Percentiles rank a stretch among this genome's conserved stretches.
These are phyloP conservation scores for Aspergillus sp. DNA, from an alignment of 2,329 filamentous ascomycete genomes.

Conservation along the genomic window DNA sequence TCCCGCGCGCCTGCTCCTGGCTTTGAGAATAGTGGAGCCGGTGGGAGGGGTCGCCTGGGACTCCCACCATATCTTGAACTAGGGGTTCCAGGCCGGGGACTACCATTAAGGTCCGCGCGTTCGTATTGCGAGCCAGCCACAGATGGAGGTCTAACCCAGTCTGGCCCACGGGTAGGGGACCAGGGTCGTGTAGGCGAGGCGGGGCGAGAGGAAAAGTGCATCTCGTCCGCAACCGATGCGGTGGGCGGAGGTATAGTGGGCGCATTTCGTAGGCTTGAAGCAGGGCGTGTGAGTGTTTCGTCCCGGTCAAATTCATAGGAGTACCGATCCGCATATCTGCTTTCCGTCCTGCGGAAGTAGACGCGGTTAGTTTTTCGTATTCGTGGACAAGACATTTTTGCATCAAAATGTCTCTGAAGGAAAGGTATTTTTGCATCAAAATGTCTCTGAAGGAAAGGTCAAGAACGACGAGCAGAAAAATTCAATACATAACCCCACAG, in stretches of 20 bases:
- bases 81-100: conserved; percentile 84
- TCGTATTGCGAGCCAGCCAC: conserved; percentile 71
- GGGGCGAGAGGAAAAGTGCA: conserved; percentile 40
- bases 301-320: conserved; percentile 17
- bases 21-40: conserved; percentile 77
- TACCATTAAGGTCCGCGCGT: conserved; percentile 83
- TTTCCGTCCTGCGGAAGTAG: conserved; percentile 13
- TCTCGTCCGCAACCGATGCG: conserved; percentile 31
- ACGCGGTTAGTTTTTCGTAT: conserved; percentile 17
- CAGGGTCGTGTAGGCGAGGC: conserved; percentile 51
- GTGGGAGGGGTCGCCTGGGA: conserved; percentile 80
- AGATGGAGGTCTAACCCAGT: conserved; percentile 68
- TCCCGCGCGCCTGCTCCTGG: conserved; percentile 41
- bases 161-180: conserved; percentile 55
- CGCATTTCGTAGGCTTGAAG: conserved; percentile 43
- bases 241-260: conserved; percentile 44
- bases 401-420: background rate
- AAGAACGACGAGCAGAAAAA: background rate
- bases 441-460: background rate
- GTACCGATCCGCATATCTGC: conserved; percentile 13
- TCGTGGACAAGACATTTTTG: conserved; percentile 3
- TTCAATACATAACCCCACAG: background rate
- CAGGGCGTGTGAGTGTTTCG: conserved; percentile 37
- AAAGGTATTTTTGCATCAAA: background rate
- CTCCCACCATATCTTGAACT: conserved; percentile 86